Evolutionary conservation across 257 asterid genomes (phyloP), one percentile per base, ranked within the genome.

Genomic region (Paulownia fortunei): DNA sequence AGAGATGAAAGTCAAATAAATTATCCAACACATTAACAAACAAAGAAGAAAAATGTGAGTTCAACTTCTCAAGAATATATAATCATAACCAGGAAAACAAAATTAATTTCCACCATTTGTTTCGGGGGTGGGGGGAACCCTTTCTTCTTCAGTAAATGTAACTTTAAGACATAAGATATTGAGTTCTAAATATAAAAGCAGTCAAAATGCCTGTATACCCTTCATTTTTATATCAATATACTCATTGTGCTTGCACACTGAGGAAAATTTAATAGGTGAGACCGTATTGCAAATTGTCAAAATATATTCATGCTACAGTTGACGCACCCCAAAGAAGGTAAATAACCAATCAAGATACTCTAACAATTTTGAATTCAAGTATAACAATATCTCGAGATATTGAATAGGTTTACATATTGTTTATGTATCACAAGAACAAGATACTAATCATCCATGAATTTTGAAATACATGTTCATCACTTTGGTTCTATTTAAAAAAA

Each of bases 301-400:
- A 55, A 4, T 23, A 19, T 11, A 65, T 60, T 66, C n/a, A n/a
- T n/a, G n/a, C 27, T 3, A 42, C 15, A 26, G 70, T 37, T 23
- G 27, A 76, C 19, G 51, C 56, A 46, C n/a, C 78, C 51, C 27
- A 67, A 18, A 37, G 55, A 61, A n/a, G 47, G 30, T 41, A 78
- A 59, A 2, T n/a, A 63, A 44, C 3, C 27, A 46, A 65, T 8
- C 23, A 69, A 72, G 63, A 27, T 34, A 47, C 39, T 52, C 76
- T 6, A 54, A 49, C 52, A 49, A n/a, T n/a, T n/a, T 3, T 24
- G 26, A 19, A 58, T 8, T 47, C 30, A 30, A 49, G 24, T 8
- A 39, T n/a, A 21, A 26, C 39, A 64, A 61, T 21, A 13, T 36
- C 24, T 54, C 6, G 69, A 72, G 67, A 49, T 15, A 42, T 72